Evolutionary conservation across 2,329 filamentous ascomycete species (phyloP).

Genomic region (Blumeria hordei): DNA sequence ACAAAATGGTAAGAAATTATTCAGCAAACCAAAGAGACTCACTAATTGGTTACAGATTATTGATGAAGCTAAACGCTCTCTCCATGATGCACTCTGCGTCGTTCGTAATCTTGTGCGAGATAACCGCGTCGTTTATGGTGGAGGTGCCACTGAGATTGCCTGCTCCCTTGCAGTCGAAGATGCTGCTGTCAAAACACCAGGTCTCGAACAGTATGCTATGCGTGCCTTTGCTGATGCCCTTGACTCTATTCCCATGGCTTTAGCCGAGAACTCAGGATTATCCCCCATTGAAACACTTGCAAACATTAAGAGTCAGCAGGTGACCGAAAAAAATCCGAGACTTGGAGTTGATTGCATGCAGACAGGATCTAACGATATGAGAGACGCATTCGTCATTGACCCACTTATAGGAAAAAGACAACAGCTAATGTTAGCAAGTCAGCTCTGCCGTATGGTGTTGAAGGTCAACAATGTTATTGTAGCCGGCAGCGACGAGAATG

Average conservation of each 20-base stretch:
- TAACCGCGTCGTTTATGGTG: slow-evolving; percentile 93
- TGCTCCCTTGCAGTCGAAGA: slow-evolving; percentile 93
- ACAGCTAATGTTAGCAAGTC: slow-evolving; percentile 85
- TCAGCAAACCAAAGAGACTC: background rate
- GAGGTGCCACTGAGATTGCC: slow-evolving; percentile 88
- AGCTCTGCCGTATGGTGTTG: slow-evolving; percentile 92
- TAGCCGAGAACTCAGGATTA: slow-evolving; percentile 90
- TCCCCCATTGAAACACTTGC: slow-evolving; percentile 91
- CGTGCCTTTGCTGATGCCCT: slow-evolving; percentile 89
- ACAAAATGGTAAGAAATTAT: slow-evolving; percentile 66
- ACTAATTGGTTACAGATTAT: slow-evolving; percentile 44
- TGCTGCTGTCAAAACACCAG: slow-evolving; percentile 77
- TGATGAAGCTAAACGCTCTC: slow-evolving; percentile 90
- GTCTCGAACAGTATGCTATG: slow-evolving; percentile 98
- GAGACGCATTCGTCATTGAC: slow-evolving; percentile 92
- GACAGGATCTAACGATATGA: slow-evolving; percentile 89
- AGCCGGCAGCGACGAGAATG: slow-evolving; percentile 63
- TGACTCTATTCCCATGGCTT: slow-evolving; percentile 78
- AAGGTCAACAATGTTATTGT: slow-evolving; percentile 97
- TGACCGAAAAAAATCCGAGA: slow-evolving; percentile 56
- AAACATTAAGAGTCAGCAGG: slow-evolving; percentile 86
- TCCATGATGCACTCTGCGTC: slow-evolving; percentile 93
- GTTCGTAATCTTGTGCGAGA: slow-evolving; percentile 90
- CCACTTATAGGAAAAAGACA: slow-evolving; percentile 95
- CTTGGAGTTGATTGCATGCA: slow-evolving; percentile 97